Percentiles rank a stretch among this genome's conserved stretches.
Evolutionary conservation across 106 monocot genomes (phyloP).

Genomic region (Allium fistulosum): DNA sequence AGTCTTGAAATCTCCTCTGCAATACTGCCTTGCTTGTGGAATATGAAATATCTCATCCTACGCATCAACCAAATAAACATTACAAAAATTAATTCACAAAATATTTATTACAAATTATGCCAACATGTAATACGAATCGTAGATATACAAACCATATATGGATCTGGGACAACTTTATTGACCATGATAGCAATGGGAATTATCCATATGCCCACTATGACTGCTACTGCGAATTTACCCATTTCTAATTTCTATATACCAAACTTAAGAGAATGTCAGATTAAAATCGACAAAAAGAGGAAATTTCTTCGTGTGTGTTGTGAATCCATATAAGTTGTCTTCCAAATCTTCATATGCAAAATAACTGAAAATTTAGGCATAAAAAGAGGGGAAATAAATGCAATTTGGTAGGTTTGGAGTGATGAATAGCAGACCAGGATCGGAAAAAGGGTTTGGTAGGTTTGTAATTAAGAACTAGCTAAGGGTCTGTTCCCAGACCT

Average conservation of each 20-base stretch:
- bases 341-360: too few species aligned
- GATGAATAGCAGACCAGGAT: too few species aligned
- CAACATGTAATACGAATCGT: slow-evolving; percentile 2
- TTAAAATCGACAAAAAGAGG: too few species aligned
- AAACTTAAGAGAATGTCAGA: too few species aligned
- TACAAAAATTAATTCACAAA: background rate
- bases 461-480: too few species aligned
- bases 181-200: slow-evolving; percentile 68
- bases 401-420: too few species aligned
- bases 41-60: slow-evolving; percentile 98
- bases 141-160: slow-evolving; percentile 62
- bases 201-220: slow-evolving; percentile 46
- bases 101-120: background rate
- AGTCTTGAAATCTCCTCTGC: slow-evolving; percentile 55
- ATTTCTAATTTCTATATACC: slow-evolving; percentile 12
- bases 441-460: too few species aligned
- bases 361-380: too few species aligned
- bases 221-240: slow-evolving; percentile 50
- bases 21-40: slow-evolving; percentile 80
- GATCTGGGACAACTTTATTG: slow-evolving; percentile 60
- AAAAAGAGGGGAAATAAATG: too few species aligned
- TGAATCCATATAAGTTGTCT: too few species aligned
- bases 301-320: too few species aligned
- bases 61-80: background rate
- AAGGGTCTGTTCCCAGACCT: too few species aligned